Evolutionary conservation across 2,329 filamentous ascomycete species (phyloP), one percentile per base, ranked within the genome.

Genomic region (Gnomoniopsis smithogilvyi): DNA sequence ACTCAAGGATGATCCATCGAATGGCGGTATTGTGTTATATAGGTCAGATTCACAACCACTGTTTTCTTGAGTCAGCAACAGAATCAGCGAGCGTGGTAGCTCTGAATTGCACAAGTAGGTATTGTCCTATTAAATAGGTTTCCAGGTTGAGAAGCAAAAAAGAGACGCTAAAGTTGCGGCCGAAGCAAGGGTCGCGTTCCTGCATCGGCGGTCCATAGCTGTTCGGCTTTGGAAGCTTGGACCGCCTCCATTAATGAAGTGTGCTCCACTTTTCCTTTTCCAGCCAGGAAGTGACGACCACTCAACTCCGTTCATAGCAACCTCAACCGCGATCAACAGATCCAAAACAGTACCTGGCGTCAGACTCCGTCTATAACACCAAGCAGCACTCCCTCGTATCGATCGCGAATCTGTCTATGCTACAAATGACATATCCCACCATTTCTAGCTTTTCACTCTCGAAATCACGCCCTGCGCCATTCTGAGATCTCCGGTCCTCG

Each of bases 171-270:
- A 54, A 11, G 52, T 43, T 19, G 26, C 4, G 45, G 41, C 51
- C 51, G 51, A 54, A 47, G 22, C 26, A 46, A 53, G 52, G 51
- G 17, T 50, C 21, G 41, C 38, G 58, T 57, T 51, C 57, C 58
- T 56, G 58, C 53, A 55, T 56, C 47, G 55, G 61, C 53, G 24
- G 38, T 38, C n/a, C 43, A 56, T 55, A 61, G 56, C 56, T 58
- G 56, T 53, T 61, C 51, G 54, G 55, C 6, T 36, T 52, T 36
- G 55, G 26, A 8, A 57, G 55, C 55, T 51, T 8, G 24, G n/a
- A 50, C n/a, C 22, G 41, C 21, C 33, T 10, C 19, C 12, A n/a
- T 48, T 33, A 33, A n/a, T 48, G 33, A 33, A 45, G 53, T 48
- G 54, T 21, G 46, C 22, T 34, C n/a, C 21, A 24, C 6, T 19